Conservation (phyloP, 1,284 basidiomycete genomes). For the Microbotryum violaceum region DNA sequence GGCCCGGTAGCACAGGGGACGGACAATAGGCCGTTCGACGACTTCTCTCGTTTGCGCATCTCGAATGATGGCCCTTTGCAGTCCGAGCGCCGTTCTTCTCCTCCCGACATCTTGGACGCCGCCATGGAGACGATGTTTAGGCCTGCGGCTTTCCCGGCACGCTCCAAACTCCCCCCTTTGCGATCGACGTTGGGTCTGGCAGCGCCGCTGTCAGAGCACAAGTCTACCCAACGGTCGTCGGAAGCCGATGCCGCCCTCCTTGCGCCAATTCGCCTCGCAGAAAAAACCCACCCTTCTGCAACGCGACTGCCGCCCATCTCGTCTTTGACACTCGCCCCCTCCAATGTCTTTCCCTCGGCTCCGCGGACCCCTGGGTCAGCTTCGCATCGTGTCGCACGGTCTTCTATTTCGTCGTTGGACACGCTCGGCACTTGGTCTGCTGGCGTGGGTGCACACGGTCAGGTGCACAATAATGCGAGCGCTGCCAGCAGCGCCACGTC, state of each 20-base stretch:
- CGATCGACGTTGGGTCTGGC: conserved; percentile 9
- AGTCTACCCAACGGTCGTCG: background rate
- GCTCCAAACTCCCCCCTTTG: conserved; percentile 19
- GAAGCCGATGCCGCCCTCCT: conserved; percentile 25
- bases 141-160: conserved; percentile 6
- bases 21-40: conserved; percentile 5
- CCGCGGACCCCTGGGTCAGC: background rate
- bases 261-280: conserved; percentile 8
- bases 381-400: background rate
- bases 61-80: background rate
- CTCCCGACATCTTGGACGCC: conserved; percentile 26
- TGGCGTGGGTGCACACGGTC: background rate
- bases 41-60: conserved; percentile 5
- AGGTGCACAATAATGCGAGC: background rate
- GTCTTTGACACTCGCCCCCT: conserved; percentile 7
- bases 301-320: conserved; percentile 16
- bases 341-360: background rate
- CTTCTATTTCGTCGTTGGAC: conserved; percentile 1
- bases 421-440: background rate
- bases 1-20: conserved; percentile 13
- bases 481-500: background rate
- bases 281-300: background rate
- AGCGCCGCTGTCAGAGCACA: background rate
- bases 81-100: background rate
- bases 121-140: conserved; percentile 28